Percentiles rank a stretch among this genome's conserved stretches.
Evolutionary conservation across 495 filamentous ascomycete genomes (phyloP).

Genomic region (Pseudomonodictys pantanalensis): DNA sequence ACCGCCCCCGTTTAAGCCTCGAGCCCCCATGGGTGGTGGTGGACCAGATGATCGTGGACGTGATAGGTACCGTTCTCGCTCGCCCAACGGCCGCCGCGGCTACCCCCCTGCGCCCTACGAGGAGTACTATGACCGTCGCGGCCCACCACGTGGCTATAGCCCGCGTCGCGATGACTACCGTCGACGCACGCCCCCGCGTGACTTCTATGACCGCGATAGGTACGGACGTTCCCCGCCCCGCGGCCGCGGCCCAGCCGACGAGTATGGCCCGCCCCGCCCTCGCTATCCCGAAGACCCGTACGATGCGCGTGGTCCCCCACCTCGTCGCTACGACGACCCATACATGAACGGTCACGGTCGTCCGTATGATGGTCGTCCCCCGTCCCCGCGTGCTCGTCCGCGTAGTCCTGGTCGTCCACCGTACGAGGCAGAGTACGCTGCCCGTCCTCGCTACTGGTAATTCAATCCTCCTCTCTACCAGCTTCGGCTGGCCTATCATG

Average conservation of each 20-base stretch:
- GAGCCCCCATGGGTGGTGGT: conserved; percentile 26
- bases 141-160: conserved; percentile 76
- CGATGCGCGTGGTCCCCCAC: conserved; percentile 42
- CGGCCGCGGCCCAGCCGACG: conserved; percentile 66
- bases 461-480: neutral
- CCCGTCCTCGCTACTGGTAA: conserved; percentile 41
- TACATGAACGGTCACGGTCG: conserved; percentile 59
- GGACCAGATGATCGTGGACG: conserved; percentile 64
- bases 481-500: neutral
- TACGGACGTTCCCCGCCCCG: conserved; percentile 72
- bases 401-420: conserved; percentile 36
- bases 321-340: conserved; percentile 60
- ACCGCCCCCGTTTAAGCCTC: conserved; percentile 41
- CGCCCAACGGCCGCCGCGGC: conserved; percentile 61
- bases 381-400: conserved; percentile 46
- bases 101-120: conserved; percentile 56
- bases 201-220: conserved; percentile 79
- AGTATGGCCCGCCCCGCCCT: conserved; percentile 63
- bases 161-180: conserved; percentile 79
- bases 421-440: conserved; percentile 39
- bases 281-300: conserved; percentile 40
- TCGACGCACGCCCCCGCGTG: conserved; percentile 70
- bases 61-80: conserved; percentile 73
- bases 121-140: conserved; percentile 66
- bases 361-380: conserved; percentile 59